Evolutionary conservation across 257 asterid species (phyloP), one percentile per base, ranked within the genome.

Genomic region (Solanum raphanifolium): DNA sequence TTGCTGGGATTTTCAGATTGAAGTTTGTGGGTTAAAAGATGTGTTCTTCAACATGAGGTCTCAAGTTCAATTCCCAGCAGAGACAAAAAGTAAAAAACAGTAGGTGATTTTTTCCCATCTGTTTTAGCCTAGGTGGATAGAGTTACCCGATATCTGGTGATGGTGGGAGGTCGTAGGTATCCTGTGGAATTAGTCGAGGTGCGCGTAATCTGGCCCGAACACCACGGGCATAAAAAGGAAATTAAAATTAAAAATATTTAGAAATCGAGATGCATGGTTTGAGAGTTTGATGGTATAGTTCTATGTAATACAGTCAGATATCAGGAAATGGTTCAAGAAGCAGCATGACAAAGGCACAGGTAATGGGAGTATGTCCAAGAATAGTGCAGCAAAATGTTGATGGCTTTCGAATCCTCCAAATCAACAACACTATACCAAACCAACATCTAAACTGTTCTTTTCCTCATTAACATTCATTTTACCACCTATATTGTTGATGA

Each of bases 241-340:
- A 58, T 7, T 20, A 58, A 20, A 58, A 58, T 46, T 46, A 46
- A 60, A 60, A 60, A 58, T 8, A 60, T 60, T 21, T 60, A 60
- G 68, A 21, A 12, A 6, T 76, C 15, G 66, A 27, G 85, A 79
- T 79, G 66, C 39, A 27, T 41, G 35, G 38, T 46, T 27, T 79
- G 32, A 27, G 85, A 43, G 38, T 27, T 81, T 81, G 66, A 81
- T 46, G 13, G 39, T 81, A 27, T 43, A 46, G 39, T 81, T 81
- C 66, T 81, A 13, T 81, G 13, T 25, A 81, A 81, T 27, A 43
- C 96, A 96, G 98, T 92, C 99, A 72, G 99, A 97, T 91, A 97
- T 95, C 78, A 94, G 99, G 87, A 97, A 94, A 74, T 97, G 99
- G 99, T 97, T 96, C 90, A 89, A 92, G 91, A 97, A 94, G 93